Conservation (phyloP, 2,329 filamentous ascomycete genomes). For the Lachnellula hyalina region DNA sequence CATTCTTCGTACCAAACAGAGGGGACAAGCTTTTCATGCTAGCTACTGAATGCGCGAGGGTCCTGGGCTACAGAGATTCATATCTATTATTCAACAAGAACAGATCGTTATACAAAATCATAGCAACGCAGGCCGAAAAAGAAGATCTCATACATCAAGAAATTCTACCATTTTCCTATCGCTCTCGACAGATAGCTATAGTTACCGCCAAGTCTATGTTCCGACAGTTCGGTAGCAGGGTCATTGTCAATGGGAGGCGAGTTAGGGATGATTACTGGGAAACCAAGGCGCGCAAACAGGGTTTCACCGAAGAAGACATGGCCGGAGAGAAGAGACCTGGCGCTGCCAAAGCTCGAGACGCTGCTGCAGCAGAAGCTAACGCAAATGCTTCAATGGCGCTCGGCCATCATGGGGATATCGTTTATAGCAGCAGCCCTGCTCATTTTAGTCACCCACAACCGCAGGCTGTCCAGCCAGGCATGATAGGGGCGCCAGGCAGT, state of each 20-base stretch:
- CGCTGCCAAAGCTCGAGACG: constrained; percentile 81
- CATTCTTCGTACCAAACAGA: constrained; percentile 85
- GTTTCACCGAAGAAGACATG: constrained; percentile 93
- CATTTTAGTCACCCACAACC: constrained; percentile 62
- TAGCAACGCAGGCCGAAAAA: constrained; percentile 91
- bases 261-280: constrained; percentile 99
- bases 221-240: constrained; percentile 90
- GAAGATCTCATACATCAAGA: constrained; percentile 94
- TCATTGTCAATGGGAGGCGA: constrained; percentile 82
- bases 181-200: constrained; percentile 97
- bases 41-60: constrained; percentile 91
- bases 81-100: constrained; percentile 99
- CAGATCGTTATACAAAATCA: constrained; percentile 93
- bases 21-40: constrained; percentile 98
- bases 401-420: constrained; percentile 75
- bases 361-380: constrained; percentile 60
- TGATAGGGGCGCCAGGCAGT: constrained; percentile 61
- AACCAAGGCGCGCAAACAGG: constrained; percentile 91
- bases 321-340: constrained; percentile 95
- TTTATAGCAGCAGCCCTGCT: constrained; percentile 71
- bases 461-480: constrained; percentile 65
- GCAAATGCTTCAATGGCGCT: constrained; percentile 52
- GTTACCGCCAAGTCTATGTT: constrained; percentile 99
- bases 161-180: constrained; percentile 93
- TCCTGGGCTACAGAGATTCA: constrained; percentile 92